A percentile compares a stretch with the other conserved stretches of the same genome.
phyloP scores from a whole-genome alignment of 208 protist genomes.

The Leishmania lainsoni region DNA sequence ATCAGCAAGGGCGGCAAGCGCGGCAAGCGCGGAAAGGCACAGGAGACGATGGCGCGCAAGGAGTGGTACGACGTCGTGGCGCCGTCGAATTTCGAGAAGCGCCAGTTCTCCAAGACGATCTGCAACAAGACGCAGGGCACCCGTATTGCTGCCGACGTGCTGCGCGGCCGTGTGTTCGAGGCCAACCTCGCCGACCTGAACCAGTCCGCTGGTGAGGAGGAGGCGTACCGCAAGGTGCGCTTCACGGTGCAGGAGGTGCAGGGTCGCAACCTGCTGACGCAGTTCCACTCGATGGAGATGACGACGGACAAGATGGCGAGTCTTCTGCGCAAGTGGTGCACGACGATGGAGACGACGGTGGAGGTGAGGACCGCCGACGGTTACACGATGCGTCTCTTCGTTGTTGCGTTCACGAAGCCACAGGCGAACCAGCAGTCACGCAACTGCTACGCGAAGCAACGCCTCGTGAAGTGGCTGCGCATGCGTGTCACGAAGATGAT shows the following conservation, averaged over 20 bases:
- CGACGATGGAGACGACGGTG: constrained; percentile 96
- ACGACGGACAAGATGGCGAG: constrained; percentile 98
- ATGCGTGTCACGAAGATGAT: constrained; percentile 97
- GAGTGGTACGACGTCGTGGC: constrained; percentile 99
- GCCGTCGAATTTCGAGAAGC: constrained; percentile 95
- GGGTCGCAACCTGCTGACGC: constrained; percentile 96
- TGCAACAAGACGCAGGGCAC: constrained; percentile 97
- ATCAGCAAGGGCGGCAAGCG: constrained; percentile 96
- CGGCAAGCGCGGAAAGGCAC: constrained; percentile 90
- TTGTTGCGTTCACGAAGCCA: constrained; percentile 98
- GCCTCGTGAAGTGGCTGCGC: constrained; percentile 95
- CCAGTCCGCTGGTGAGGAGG: constrained; percentile 71
- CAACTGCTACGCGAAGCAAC: constrained; percentile 98
- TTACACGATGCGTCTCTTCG: constrained; percentile 97
- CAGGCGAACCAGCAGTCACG: constrained; percentile 93
- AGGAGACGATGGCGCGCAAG: constrained; percentile 98
- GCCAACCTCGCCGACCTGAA: constrained; percentile 97
- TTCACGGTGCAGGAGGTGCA: constrained; percentile 97
- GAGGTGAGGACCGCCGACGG: constrained; percentile 98
- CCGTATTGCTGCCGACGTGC: constrained; percentile 93
- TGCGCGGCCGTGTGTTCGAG: constrained; percentile 98
- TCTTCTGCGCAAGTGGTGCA: constrained; percentile 99
- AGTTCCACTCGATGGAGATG: constrained; percentile 99
- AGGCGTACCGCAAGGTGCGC: constrained; percentile 97
- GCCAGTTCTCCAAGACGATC: constrained; percentile 97